Base-by-base conservation (phyloP, 768 basidiomycete genomes). In the Krasilnikovozyma curviuscula region DNA sequence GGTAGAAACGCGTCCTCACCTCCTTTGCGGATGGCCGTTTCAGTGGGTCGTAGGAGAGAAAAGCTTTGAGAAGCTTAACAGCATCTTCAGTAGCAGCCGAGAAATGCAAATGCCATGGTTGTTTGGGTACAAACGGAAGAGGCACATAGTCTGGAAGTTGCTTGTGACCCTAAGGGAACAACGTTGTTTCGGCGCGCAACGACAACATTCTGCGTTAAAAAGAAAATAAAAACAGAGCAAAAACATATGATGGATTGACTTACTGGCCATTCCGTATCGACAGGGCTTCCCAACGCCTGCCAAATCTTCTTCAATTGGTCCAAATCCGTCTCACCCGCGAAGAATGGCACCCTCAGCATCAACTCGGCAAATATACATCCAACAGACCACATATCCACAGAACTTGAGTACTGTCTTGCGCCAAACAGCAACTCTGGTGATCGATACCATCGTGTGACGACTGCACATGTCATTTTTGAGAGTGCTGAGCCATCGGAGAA, bases 391-490 rank as follows among this genome's bases (percentile, higher is more conserved):
- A 86, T 76, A 63, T 98, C 91, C 49, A 93, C 86, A 0, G 81
- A 80, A 1, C 83, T 78, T 58, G 84, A 76, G 64, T 98, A 95
- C 63, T 83, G 82, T 23, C 89, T 71, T 46, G 81, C 73, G 31
- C 88, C 89, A 54, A 84, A 91, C 6, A 98, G 70, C 9, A 98
- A 73, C 63, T 98, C 91, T 14, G 93, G 89, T 4, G 91, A 85
- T 3, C 93, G 82, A 61, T 98, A 98, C 93, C 93, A 98, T 55
- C 86, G 73, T 16, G 93, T 98, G 66, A 98, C 95, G 53, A 98
- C 91, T 61, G 95, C 88, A 58, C 80, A 83, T 0, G 93, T 95
- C 93, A 98, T 97, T 65, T 85, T 86, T n/a, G n/a, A n/a, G n/a
- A n/a, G n/a, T 60, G 80, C 79, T 3, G 80, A 81, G 23, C 89